Percentiles rank a stretch among this genome's conserved stretches.
These are phyloP conservation scores for Pestalotiopsis sp. DNA, from an alignment of 2,329 filamentous ascomycete genomes.

Conservation along the genomic window DNA sequence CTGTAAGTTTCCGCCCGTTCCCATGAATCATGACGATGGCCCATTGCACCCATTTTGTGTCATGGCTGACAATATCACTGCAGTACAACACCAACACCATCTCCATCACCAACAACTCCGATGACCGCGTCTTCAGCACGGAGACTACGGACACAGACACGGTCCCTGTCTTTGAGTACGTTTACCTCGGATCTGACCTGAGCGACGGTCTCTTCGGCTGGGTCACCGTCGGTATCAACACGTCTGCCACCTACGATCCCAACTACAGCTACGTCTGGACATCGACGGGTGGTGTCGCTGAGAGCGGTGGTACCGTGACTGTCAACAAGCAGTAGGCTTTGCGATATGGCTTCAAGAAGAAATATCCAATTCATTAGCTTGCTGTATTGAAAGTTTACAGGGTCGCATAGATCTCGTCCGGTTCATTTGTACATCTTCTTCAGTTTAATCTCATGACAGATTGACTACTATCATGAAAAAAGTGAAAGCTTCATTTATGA, in stretches of 20 bases:
- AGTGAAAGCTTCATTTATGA: too few relatives aligned
- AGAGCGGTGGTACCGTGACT: neutral
- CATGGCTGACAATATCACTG: neutral
- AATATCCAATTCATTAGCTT: too few relatives aligned
- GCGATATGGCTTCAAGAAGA: too few relatives aligned
- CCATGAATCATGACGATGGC: neutral
- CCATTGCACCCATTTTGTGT: neutral
- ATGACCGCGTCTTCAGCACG: slow-evolving; percentile 2
- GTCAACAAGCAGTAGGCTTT: neutral
- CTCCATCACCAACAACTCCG: neutral
- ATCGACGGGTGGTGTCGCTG: neutral
- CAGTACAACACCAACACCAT: slow-evolving; percentile 7
- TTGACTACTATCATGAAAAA: too few relatives aligned
- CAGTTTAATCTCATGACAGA: too few relatives aligned
- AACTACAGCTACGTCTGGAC: slow-evolving; percentile 4
- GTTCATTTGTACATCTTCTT: too few relatives aligned
- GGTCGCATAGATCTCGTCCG: too few relatives aligned
- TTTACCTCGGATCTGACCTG: neutral
- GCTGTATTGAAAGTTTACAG: too few relatives aligned
- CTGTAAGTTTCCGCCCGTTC: neutral
- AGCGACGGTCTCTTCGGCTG: slow-evolving; percentile 3
- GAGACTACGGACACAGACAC: neutral
- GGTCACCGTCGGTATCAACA: neutral
- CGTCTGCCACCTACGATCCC: slow-evolving; percentile 3
- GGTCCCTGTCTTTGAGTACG: slow-evolving; percentile 4